Evolutionary conservation across 2,329 filamentous ascomycete species (phyloP).

Genomic region (Graphiopsis chlorocephala): DNA sequence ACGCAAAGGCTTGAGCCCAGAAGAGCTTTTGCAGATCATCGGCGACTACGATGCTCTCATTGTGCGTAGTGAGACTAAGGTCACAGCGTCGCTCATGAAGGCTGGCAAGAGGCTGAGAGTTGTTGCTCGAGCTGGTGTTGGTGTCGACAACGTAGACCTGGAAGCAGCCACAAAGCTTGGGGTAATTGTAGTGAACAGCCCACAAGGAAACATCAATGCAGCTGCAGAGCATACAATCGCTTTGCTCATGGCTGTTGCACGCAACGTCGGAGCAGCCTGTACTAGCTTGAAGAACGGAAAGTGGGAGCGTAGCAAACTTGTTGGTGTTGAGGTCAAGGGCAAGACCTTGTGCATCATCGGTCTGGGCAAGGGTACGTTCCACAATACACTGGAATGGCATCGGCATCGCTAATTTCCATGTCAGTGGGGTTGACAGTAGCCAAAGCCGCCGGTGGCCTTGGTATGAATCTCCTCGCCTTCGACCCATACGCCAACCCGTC

Average conservation of each 20-base stretch:
- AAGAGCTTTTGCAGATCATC: slow-evolving; percentile 66
- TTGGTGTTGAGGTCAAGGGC: slow-evolving; percentile 73
- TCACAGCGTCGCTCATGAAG: slow-evolving; percentile 64
- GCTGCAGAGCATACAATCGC: slow-evolving; percentile 50
- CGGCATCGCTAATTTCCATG: not conserved
- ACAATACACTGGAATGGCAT: not conserved
- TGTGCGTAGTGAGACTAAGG: slow-evolving; percentile 77
- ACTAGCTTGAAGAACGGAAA: slow-evolving; percentile 66
- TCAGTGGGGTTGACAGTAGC: slow-evolving; percentile 73
- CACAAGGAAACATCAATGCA: slow-evolving; percentile 75
- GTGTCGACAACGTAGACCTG: slow-evolving; percentile 80
- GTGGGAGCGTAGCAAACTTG: slow-evolving; percentile 72
- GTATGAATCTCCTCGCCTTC: slow-evolving; percentile 71
- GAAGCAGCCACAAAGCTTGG: slow-evolving; percentile 68
- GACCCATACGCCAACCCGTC: slow-evolving; percentile 75
- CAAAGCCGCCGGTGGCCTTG: slow-evolving; percentile 71
- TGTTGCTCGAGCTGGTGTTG: slow-evolving; percentile 76
- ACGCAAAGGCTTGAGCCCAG: slow-evolving; percentile 58
- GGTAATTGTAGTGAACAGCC: slow-evolving; percentile 77
- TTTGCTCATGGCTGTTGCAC: slow-evolving; percentile 69
- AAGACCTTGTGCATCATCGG: slow-evolving; percentile 77
- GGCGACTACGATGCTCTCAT: slow-evolving; percentile 72
- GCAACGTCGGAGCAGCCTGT: slow-evolving; percentile 70
- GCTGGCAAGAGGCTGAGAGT: slow-evolving; percentile 70
- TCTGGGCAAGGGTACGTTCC: slow-evolving; percentile 64